A percentile compares a stretch with the other conserved stretches of the same genome.
phyloP scores from a whole-genome alignment of 2,329 filamentous ascomycete genomes.

The Cladosporium colombiae region DNA sequence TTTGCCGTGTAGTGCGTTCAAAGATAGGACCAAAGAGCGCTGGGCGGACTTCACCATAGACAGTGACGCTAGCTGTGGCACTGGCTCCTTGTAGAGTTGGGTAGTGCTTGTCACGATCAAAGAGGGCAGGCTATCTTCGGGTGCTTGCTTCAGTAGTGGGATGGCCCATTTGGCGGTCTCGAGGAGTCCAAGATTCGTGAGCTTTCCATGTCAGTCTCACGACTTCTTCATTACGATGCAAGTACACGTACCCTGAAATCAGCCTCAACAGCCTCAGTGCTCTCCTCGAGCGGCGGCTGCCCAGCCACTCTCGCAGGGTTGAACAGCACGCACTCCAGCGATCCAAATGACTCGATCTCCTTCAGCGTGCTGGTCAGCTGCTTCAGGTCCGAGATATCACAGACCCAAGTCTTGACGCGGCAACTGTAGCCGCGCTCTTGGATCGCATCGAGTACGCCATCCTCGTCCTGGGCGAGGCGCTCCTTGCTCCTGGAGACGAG shows the following conservation, averaged over 20 bases:
- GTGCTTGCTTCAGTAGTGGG: slow-evolving; percentile 43
- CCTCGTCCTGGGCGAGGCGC: slow-evolving; percentile 41
- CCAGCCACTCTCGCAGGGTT: slow-evolving; percentile 54
- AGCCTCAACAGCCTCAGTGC: slow-evolving; percentile 48
- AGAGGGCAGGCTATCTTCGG: slow-evolving; percentile 43
- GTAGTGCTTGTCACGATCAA: slow-evolving; percentile 53
- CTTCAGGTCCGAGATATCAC: slow-evolving; percentile 47
- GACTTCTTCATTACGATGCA: not conserved
- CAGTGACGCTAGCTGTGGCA: slow-evolving; percentile 51
- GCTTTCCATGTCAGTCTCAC: slow-evolving; percentile 33
- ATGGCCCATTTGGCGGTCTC: slow-evolving; percentile 50
- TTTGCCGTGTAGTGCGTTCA: slow-evolving; percentile 44
- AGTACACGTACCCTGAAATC: slow-evolving; percentile 49
- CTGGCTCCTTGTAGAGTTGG: slow-evolving; percentile 49
- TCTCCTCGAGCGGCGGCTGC: slow-evolving; percentile 45
- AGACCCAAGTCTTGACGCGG: slow-evolving; percentile 47
- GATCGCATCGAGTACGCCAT: slow-evolving; percentile 34
- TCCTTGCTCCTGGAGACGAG: slow-evolving; percentile 49
- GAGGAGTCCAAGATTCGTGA: slow-evolving; percentile 52
- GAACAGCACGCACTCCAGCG: slow-evolving; percentile 53
- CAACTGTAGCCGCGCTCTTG: slow-evolving; percentile 36
- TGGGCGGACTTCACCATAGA: slow-evolving; percentile 56
- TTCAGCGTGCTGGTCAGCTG: slow-evolving; percentile 43
- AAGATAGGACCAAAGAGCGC: slow-evolving; percentile 50
- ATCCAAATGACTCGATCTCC: slow-evolving; percentile 46